Evolutionary conservation across 768 basidiomycete genomes (phyloP).

Genomic region (Serendipita sp.): DNA sequence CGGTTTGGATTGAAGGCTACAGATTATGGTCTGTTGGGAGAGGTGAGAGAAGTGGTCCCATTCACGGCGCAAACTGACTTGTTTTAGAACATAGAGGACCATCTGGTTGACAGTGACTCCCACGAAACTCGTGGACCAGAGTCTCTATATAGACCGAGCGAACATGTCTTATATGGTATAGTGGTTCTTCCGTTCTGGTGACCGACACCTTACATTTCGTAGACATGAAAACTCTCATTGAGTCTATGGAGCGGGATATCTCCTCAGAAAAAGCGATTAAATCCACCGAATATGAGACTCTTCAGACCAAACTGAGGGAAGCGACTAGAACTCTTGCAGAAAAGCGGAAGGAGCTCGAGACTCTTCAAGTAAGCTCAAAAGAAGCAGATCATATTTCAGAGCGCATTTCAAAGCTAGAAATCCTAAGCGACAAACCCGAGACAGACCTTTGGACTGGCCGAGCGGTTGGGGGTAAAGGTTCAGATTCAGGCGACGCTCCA

Average conservation of each 20-base stretch:
- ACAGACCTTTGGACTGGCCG: constrained; percentile 83
- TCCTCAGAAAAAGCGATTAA: constrained; percentile 69
- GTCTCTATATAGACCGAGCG: constrained; percentile 27
- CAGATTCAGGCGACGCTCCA: background rate
- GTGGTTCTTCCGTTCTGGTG: background rate
- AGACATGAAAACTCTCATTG: constrained; percentile 82
- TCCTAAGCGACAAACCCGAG: constrained; percentile 23
- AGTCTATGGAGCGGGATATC: constrained; percentile 63
- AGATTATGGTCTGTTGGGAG: constrained; percentile 88
- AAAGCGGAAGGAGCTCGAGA: constrained; percentile 68
- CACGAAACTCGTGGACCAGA: background rate
- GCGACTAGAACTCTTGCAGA: constrained; percentile 84
- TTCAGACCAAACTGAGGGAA: constrained; percentile 70
- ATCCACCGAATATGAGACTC: constrained; percentile 74
- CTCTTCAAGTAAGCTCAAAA: constrained; percentile 53
- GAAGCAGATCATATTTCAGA: constrained; percentile 73
- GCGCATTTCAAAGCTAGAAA: constrained; percentile 65
- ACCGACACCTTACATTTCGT: constrained; percentile 10
- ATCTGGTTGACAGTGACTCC: background rate
- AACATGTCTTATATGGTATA: constrained; percentile 66
- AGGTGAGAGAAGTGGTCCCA: constrained; percentile 32
- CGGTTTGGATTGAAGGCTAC: constrained; percentile 85
- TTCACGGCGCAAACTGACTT: background rate
- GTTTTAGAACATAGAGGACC: background rate
- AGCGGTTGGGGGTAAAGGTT: background rate